Percentiles rank a stretch among this genome's conserved stretches.
These are phyloP conservation scores for Arbutus unedo DNA, from an alignment of 148 eudicot species.

Conservation along the genomic window DNA sequence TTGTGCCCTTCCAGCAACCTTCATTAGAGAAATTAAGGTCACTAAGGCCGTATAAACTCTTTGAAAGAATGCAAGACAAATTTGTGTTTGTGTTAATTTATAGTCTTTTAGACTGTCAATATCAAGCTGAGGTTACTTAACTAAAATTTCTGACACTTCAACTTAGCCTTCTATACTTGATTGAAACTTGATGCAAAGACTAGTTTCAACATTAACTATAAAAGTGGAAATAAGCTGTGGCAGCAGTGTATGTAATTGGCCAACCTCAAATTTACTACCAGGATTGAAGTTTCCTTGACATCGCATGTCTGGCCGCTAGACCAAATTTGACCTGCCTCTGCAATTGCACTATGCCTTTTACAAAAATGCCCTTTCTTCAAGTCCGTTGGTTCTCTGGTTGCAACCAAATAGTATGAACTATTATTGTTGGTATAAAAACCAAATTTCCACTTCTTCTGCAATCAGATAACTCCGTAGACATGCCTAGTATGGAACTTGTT, in stretches of 20 bases:
- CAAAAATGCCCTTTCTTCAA: neutral
- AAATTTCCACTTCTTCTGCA: neutral
- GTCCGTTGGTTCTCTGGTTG: neutral
- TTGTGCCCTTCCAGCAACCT: neutral
- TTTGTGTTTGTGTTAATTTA: neutral
- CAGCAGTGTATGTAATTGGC: neutral
- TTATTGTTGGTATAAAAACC: neutral
- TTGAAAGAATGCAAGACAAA: neutral
- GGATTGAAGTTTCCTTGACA: neutral
- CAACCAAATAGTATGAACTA: neutral
- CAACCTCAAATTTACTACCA: neutral
- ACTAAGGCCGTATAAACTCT: neutral
- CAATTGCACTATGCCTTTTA: neutral
- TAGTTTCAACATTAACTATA: neutral
- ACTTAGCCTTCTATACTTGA: neutral
- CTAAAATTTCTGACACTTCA: neutral
- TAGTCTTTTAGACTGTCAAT: neutral
- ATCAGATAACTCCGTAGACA: neutral
- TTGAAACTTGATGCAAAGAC: neutral
- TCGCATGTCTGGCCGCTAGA: neutral
- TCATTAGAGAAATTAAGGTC: neutral
- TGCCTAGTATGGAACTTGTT: neutral
- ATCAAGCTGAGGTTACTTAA: slow-evolving; percentile 4
- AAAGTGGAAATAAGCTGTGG: neutral
- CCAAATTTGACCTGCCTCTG: neutral